These are phyloP conservation scores for Dentipellis fragilis DNA, from an alignment of 768 basidiomycete genomes.

Conservation along the genomic window DNA sequence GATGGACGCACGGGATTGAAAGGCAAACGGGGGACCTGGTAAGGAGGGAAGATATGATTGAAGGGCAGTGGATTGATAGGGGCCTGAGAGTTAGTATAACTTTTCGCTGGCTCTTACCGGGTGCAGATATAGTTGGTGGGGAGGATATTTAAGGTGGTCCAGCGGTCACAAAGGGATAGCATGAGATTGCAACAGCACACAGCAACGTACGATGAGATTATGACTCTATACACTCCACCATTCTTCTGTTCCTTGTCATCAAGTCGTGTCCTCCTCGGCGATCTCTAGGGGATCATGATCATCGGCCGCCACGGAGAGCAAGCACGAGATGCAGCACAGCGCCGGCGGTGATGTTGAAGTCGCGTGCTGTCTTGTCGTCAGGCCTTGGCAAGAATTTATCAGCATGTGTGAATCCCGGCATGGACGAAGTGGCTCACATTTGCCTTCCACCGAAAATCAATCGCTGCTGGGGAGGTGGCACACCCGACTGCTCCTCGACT, in stretches of 20 bases:
- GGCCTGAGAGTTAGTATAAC: conserved; percentile 69
- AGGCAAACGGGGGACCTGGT: conserved; percentile 53
- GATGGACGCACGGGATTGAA: conserved; percentile 85
- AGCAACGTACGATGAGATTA: conserved; percentile 17
- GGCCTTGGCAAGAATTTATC: conserved; percentile 39
- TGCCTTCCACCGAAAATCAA: conserved; percentile 90
- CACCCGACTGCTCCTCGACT: conserved; percentile 96
- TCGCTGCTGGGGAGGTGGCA: conserved; percentile 92
- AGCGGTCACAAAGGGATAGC: neutral
- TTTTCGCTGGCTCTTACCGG: conserved; percentile 77
- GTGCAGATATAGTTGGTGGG: conserved; percentile 63
- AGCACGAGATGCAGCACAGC: conserved; percentile 90
- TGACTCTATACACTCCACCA: conserved; percentile 2
- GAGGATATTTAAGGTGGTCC: neutral
- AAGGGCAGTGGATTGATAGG: conserved; percentile 34
- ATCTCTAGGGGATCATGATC: conserved; percentile 14
- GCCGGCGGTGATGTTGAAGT: conserved; percentile 77
- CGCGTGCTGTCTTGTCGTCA: conserved; percentile 85
- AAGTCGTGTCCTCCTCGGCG: conserved; percentile 10
- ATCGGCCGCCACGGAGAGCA: conserved; percentile 84
- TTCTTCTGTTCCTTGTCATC: conserved; percentile 15
- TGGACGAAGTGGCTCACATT: conserved; percentile 47
- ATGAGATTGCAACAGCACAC: conserved; percentile 14
- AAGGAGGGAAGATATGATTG: conserved; percentile 16
- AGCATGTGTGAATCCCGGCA: neutral